Percentiles rank a stretch among this genome's conserved stretches.
Conservation (phyloP, 768 basidiomycete genomes). For the Dacryopinax spathularia region DNA sequence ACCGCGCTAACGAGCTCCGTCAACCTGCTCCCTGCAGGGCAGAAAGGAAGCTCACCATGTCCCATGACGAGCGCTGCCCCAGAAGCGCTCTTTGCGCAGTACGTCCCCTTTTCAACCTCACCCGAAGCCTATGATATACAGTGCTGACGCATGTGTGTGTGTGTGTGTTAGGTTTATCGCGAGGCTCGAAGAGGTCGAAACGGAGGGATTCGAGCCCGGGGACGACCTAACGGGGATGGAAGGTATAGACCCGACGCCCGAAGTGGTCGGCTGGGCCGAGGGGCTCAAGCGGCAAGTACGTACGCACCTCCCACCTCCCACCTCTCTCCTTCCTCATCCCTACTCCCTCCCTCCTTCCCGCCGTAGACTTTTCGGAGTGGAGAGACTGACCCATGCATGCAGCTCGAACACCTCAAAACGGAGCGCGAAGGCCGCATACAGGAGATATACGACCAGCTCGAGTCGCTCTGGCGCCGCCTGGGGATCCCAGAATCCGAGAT, state of each 20-base stretch:
- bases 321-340: background rate
- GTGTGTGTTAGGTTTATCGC: conserved; percentile 50
- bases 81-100: background rate
- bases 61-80: background rate
- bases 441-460: conserved; percentile 83
- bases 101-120: background rate
- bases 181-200: conserved; percentile 44
- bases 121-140: no score
- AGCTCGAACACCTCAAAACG: conserved; percentile 58
- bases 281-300: conserved; percentile 33
- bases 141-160: no score
- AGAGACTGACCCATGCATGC: background rate
- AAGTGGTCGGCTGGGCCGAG: conserved; percentile 59
- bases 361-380: no score
- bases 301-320: background rate
- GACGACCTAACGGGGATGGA: conserved; percentile 43
- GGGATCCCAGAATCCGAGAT: conserved; percentile 67
- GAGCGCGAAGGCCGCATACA: conserved; percentile 75
- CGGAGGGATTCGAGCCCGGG: conserved; percentile 31
- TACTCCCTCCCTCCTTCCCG: background rate
- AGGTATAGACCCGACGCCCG: conserved; percentile 61
- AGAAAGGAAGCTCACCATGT: background rate
- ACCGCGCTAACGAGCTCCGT: background rate
- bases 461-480: conserved; percentile 76
- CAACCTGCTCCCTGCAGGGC: no score